Base-by-base conservation (phyloP, 345 rosid species). In the Cardamine chenopodiifolia region DNA sequence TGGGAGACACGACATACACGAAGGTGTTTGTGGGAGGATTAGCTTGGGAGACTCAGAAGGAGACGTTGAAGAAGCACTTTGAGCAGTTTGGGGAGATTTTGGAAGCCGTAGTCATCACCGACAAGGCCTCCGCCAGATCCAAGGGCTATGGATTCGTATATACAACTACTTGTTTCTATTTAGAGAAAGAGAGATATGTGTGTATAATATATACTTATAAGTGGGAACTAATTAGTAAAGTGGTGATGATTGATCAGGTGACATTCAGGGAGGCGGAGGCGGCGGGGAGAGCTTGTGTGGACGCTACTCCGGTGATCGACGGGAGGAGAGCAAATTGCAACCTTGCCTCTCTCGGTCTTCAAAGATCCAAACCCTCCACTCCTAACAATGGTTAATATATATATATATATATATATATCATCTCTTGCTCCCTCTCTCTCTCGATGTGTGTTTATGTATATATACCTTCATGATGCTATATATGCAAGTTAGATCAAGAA, bases 1-100 rank as follows among this genome's bases (percentile, higher is more conserved):
- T 85, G 56, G 98, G 98, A 53, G 97, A 91, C 70, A 91, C 98
- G 12, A 88, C 97, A 8, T 88, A 88, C 78, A 93, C 98, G 28
- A 93, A 93, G 82, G 97, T 93, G 68, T 91, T 93, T 74, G 98
- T 93, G 14, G 98, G 98, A 57, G 98, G 98, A 18, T 65, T 93
- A 83, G 98, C 98, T 48, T 93, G 98, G 98, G 98, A 93, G 73
- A 93, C 98, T 4, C 94, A 93, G 59, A 93, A 91, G 82, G 98
- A 93, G 66, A 93, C 97, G 50, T 85, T 93, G 96, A 89, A 88
- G 90, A 91, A 87, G 49, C 89, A 93, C 75, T 93, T 93, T 59
- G 96, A 93, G 68, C 92, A 91, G 86, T 93, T 93, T 69, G 98
- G 98, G 17, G 98, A 93, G 74, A 93, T 93, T 85, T 78, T 91